phyloP scores from a whole-genome alignment of 805 yeast genomes.

The Saccharomycopsis oosterbeekiorum region DNA sequence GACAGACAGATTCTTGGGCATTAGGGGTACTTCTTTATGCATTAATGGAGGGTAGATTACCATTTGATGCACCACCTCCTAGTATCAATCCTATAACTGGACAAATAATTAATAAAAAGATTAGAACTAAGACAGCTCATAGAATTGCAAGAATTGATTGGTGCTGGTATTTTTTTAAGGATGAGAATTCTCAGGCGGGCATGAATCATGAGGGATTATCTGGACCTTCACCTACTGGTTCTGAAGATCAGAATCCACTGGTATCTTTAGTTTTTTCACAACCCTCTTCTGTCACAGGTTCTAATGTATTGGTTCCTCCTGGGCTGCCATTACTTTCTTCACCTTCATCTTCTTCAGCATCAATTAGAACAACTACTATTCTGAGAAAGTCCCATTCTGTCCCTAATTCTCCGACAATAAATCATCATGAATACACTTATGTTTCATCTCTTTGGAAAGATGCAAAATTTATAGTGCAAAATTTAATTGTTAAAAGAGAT shows the following conservation, averaged over 20 bases:
- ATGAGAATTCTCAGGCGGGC: conserved; percentile 22
- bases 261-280: background rate
- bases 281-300: background rate
- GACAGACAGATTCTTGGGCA: conserved; percentile 90
- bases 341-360: background rate
- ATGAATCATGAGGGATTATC: background rate
- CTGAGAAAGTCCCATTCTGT: background rate
- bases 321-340: background rate
- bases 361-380: background rate
- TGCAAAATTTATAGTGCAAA: conserved; percentile 42
- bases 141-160: conserved; percentile 89
- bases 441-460: conserved; percentile 30
- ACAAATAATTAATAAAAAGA: conserved; percentile 27
- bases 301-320: background rate
- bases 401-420: conserved; percentile 7
- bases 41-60: conserved; percentile 74
- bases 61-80: conserved; percentile 79
- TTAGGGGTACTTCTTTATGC: conserved; percentile 86
- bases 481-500: conserved; percentile 40
- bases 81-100: conserved; percentile 27
- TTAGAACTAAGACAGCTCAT: conserved; percentile 61
- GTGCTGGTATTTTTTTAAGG: conserved; percentile 60
- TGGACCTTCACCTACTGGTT: background rate
- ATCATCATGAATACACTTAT: conserved; percentile 21
- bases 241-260: background rate